These are phyloP conservation scores for Aspergillus sojae DNA, from an alignment of 2,329 filamentous ascomycete genomes.

Conservation along the genomic window DNA sequence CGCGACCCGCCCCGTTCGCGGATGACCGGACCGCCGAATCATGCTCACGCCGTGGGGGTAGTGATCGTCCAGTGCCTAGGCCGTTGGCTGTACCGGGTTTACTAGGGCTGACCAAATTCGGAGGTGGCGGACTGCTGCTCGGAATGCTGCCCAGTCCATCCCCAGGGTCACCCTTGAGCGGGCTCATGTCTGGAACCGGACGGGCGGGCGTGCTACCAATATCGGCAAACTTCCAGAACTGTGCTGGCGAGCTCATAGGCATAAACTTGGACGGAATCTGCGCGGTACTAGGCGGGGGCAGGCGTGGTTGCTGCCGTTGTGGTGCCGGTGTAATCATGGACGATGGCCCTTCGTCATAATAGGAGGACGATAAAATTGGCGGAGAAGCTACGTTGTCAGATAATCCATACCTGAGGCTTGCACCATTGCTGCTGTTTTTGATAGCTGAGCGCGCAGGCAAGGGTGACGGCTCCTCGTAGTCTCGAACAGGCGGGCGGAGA, in stretches of 20 bases:
- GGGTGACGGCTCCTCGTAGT: conserved; percentile 48
- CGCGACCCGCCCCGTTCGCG: conserved; percentile 18
- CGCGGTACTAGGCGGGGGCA: conserved; percentile 52
- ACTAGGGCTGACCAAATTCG: conserved; percentile 48
- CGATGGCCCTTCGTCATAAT: conserved; percentile 50
- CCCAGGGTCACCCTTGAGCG: conserved; percentile 47
- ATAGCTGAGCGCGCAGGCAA: conserved; percentile 39
- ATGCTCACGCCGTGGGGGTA: conserved; percentile 37
- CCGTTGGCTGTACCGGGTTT: conserved; percentile 43
- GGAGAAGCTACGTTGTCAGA: conserved; percentile 47
- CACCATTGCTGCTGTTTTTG: conserved; percentile 27
- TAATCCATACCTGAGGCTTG: conserved; percentile 40
- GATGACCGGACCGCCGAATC: conserved; percentile 23
- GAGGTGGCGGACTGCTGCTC: conserved; percentile 52
- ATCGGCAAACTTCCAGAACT: conserved; percentile 54
- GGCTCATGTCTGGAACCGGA: conserved; percentile 49
- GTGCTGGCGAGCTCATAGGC: conserved; percentile 54
- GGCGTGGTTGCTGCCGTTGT: conserved; percentile 50
- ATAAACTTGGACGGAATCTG: conserved; percentile 55
- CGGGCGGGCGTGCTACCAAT: conserved; percentile 50
- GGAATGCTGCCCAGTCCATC: conserved; percentile 43
- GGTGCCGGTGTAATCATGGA: conserved; percentile 54
- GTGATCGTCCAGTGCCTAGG: conserved; percentile 30
- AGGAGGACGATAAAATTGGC: conserved; percentile 53
- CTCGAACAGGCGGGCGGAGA: conserved; percentile 32